Evolutionary conservation across 148 eudicot genomes (phyloP).

Genomic region (Fagopyrum tataricum): DNA sequence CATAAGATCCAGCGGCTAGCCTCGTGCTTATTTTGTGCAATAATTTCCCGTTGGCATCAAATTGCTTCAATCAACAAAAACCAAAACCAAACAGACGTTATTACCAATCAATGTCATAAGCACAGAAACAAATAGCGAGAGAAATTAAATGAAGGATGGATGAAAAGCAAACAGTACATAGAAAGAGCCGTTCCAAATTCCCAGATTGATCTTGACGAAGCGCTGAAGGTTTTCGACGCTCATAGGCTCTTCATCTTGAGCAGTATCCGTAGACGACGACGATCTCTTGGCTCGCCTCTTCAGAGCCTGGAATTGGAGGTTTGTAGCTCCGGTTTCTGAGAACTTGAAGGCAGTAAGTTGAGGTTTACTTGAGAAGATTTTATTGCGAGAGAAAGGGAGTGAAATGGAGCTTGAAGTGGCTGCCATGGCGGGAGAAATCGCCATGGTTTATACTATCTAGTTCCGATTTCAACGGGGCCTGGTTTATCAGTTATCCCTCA

Average conservation of each 20-base stretch:
- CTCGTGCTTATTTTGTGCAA: slow-evolving; percentile 59
- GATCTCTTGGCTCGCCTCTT: slow-evolving; percentile 16
- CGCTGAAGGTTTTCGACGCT: slow-evolving; percentile 54
- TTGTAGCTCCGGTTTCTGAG: slow-evolving; percentile 1
- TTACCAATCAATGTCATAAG: slow-evolving; percentile 2
- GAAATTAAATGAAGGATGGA: background rate
- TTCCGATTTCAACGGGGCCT: background rate
- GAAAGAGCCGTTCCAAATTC: slow-evolving; percentile 74
- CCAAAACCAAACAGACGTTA: background rate
- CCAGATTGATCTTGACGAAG: slow-evolving; percentile 64
- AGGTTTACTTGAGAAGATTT: background rate
- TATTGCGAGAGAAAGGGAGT: slow-evolving; percentile 13
- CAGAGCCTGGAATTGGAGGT: slow-evolving; percentile 11
- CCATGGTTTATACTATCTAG: background rate
- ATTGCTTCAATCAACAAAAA: slow-evolving; percentile 43
- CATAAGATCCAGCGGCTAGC: slow-evolving; percentile 71
- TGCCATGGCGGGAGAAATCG: slow-evolving; percentile 29
- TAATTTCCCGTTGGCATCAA: slow-evolving; percentile 66
- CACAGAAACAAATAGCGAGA: background rate
- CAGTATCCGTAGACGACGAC: slow-evolving; percentile 14
- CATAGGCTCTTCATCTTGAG: slow-evolving; percentile 31
- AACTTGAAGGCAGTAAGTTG: slow-evolving; percentile 13
- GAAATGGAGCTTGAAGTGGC: slow-evolving; percentile 27
- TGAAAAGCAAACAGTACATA: slow-evolving; percentile 31
- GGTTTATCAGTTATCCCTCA: background rate